Conservation (phyloP, 2,329 filamentous ascomycete species). For the Zalaria obscura region DNA sequence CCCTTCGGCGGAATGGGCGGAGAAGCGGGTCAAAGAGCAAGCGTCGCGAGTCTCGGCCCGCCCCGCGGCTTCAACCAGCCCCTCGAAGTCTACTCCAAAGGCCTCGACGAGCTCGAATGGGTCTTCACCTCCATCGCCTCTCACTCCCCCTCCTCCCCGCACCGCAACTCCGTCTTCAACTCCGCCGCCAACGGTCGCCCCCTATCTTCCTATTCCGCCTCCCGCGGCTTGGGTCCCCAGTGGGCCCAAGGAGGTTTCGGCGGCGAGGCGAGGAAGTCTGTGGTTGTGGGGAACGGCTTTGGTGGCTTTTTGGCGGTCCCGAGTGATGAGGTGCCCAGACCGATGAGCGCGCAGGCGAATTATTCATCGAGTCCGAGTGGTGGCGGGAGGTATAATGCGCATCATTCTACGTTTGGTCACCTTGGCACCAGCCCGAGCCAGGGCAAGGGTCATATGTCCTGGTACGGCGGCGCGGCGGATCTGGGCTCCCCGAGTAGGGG, state of each 20-base stretch:
- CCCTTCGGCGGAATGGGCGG: slow-evolving; percentile 27
- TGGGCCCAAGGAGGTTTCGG: slow-evolving; percentile 35
- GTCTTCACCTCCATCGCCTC: slow-evolving; percentile 46
- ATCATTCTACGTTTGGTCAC: no score
- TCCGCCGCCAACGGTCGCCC: slow-evolving; percentile 28
- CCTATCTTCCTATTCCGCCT: slow-evolving; percentile 29
- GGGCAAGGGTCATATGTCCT: no score
- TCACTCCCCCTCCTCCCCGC: slow-evolving; percentile 21
- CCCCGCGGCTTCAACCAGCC: slow-evolving; percentile 36
- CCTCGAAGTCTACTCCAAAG: slow-evolving; percentile 51
- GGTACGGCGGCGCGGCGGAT: no score
- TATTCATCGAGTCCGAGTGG: no score
- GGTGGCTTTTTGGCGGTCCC: slow-evolving; percentile 54
- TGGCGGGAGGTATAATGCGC: no score
- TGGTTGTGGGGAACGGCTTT: slow-evolving; percentile 54
- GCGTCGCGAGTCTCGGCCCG: slow-evolving; percentile 1
- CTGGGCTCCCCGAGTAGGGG: no score
- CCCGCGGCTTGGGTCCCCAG: slow-evolving; percentile 35
- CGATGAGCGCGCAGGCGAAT: slow-evolving; percentile 9
- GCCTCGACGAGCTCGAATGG: slow-evolving; percentile 54
- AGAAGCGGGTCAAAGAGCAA: background rate
- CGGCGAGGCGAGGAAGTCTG: slow-evolving; percentile 43
- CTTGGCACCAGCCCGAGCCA: no score
- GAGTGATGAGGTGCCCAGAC: slow-evolving; percentile 27
- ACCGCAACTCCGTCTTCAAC: slow-evolving; percentile 17